These are phyloP conservation scores for Albophoma yamanashiensis DNA, from an alignment of 2,329 filamentous ascomycete genomes.

Conservation along the genomic window DNA sequence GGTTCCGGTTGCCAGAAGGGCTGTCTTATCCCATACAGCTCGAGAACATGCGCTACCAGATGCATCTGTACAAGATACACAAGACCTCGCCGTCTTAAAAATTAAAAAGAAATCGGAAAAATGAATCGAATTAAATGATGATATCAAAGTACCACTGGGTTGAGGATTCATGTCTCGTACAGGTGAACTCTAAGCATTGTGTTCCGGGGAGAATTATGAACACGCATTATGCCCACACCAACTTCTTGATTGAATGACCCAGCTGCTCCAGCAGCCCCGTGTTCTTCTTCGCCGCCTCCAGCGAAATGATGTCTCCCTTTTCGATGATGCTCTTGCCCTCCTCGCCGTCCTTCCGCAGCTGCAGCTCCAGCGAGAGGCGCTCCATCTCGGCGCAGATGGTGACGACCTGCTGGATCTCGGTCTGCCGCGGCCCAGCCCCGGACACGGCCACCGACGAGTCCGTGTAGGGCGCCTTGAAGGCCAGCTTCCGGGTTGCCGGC, in stretches of 20 bases:
- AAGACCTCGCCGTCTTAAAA: slow-evolving; percentile 4
- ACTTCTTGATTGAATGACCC: slow-evolving; percentile 82
- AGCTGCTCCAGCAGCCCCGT: slow-evolving; percentile 80
- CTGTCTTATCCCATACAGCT: slow-evolving; percentile 74
- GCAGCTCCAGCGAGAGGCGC: slow-evolving; percentile 45
- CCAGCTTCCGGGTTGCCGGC: slow-evolving; percentile 30
- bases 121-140: too few relatives aligned
- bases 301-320: slow-evolving; percentile 63
- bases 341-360: slow-evolving; percentile 29
- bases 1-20: slow-evolving; percentile 64
- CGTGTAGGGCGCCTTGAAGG: slow-evolving; percentile 44
- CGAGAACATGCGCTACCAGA: slow-evolving; percentile 92
- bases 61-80: slow-evolving; percentile 61
- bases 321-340: slow-evolving; percentile 38
- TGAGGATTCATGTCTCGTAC: not conserved
- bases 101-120: not conserved
- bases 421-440: slow-evolving; percentile 33
- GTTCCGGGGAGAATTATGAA: not conserved
- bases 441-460: slow-evolving; percentile 45
- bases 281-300: slow-evolving; percentile 76
- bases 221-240: slow-evolving; percentile 62
- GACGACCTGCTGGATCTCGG: slow-evolving; percentile 45
- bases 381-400: slow-evolving; percentile 69
- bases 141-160: not conserved
- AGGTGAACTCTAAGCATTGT: not conserved